phyloP scores from a whole-genome alignment of 495 filamentous ascomycete genomes.

The Chaetomium cochliodes region DNA sequence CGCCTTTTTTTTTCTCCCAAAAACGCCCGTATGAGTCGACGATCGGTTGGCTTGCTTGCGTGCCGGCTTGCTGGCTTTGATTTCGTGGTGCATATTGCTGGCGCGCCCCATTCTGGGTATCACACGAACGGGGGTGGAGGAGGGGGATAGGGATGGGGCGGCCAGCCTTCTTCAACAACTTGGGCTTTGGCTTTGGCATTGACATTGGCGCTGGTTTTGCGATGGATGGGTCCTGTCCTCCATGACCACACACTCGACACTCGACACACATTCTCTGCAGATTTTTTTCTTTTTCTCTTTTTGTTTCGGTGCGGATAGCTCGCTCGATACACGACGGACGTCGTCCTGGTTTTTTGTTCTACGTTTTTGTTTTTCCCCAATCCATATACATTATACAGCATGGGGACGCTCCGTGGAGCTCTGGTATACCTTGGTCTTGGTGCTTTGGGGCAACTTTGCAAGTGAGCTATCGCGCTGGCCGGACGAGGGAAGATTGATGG shows the following conservation, averaged over 20 bases:
- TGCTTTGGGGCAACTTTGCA: not conserved
- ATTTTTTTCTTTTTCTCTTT: not conserved
- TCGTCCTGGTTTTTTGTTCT: conserved; percentile 5
- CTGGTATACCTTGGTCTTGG: not conserved
- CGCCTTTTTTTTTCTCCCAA: too few relatives aligned
- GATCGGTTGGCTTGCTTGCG: conserved; percentile 1
- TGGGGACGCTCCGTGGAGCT: not conserved
- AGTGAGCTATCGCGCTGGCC: not conserved
- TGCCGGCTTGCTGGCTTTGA: not conserved
- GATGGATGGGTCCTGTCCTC: not conserved
- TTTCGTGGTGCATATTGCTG: not conserved
- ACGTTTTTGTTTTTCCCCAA: not conserved
- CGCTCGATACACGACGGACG: conserved; percentile 7
- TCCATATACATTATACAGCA: not conserved
- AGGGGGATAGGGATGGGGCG: too few relatives aligned
- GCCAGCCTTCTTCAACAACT: not conserved
- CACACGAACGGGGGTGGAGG: too few relatives aligned
- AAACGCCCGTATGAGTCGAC: too few relatives aligned
- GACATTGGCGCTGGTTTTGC: not conserved
- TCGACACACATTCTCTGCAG: not conserved
- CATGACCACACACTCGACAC: conserved; percentile 1
- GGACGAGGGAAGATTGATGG: not conserved
- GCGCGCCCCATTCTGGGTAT: too few relatives aligned
- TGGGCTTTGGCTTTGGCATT: not conserved
- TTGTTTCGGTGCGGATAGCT: not conserved